These are phyloP conservation scores for Periconia macrospinosa DNA, from an alignment of 2,329 filamentous ascomycete genomes.

Conservation along the genomic window DNA sequence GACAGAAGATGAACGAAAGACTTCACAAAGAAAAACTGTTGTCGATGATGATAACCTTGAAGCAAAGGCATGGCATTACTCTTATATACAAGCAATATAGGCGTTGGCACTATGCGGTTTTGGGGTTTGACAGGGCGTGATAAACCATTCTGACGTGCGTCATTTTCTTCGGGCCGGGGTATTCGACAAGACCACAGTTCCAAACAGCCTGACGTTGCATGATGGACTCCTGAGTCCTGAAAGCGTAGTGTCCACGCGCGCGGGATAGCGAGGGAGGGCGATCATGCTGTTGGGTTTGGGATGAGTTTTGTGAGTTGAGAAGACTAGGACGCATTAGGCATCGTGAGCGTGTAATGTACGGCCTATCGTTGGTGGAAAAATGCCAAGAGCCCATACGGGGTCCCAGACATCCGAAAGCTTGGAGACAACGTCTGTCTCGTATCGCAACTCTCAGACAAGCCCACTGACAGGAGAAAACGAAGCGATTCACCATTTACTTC, in stretches of 20 bases:
- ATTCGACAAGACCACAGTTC: not conserved
- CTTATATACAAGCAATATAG: constrained; percentile 30
- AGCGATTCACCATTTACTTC: not conserved
- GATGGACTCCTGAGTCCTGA: constrained; percentile 24
- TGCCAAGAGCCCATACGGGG: constrained; percentile 14
- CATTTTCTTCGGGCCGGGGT: not conserved
- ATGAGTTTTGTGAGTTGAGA: not conserved
- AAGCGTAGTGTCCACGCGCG: constrained; percentile 10
- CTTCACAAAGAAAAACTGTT: constrained; percentile 13
- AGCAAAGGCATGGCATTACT: constrained; percentile 19
- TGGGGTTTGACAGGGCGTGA: constrained; percentile 16
- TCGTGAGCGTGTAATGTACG: not conserved
- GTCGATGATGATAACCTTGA: constrained; percentile 12
- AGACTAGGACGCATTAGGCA: constrained; percentile 9
- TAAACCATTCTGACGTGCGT: constrained; percentile 9
- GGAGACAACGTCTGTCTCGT: constrained; percentile 33
- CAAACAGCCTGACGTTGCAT: constrained; percentile 23
- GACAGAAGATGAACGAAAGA: constrained; percentile 29
- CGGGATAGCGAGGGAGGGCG: not conserved
- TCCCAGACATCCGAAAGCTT: constrained; percentile 30
- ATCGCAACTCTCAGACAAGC: constrained; percentile 1
- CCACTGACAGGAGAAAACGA: not conserved
- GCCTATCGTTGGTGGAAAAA: constrained; percentile 21
- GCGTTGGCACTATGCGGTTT: constrained; percentile 10
- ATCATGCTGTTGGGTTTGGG: constrained; percentile 8